Conservation (phyloP, 2,329 filamentous ascomycete species). For the Trichoderma koningiopsis region DNA sequence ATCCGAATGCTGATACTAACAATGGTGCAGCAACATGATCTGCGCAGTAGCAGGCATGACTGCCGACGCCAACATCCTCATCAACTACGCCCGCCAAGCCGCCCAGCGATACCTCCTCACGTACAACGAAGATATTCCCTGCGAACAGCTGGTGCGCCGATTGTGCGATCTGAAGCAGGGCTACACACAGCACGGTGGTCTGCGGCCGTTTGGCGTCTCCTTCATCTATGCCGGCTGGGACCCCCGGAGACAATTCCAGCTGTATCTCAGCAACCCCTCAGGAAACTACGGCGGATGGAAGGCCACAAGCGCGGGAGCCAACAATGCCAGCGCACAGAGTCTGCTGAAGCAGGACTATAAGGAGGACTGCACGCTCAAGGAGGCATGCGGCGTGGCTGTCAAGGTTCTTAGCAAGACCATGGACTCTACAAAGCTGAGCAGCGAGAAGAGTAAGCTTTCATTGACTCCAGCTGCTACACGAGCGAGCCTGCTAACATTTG, state of each 20-base stretch:
- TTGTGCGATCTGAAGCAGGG: slow-evolving; percentile 98
- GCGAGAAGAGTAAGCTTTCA: slow-evolving; percentile 85
- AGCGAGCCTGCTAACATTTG: slow-evolving; percentile 27
- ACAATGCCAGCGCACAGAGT: slow-evolving; percentile 96
- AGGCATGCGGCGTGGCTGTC: slow-evolving; percentile 95
- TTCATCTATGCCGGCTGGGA: slow-evolving; percentile 99
- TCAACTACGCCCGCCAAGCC: slow-evolving; percentile 98
- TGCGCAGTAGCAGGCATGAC: slow-evolving; percentile 99
- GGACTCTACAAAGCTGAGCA: slow-evolving; percentile 98
- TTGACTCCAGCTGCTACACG: background rate
- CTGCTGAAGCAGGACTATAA: slow-evolving; percentile 99
- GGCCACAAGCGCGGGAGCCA: slow-evolving; percentile 94
- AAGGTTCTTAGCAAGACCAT: slow-evolving; percentile 99
- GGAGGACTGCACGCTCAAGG: slow-evolving; percentile 93
- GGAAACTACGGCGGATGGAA: slow-evolving; percentile 99
- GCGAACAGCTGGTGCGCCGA: slow-evolving; percentile 94
- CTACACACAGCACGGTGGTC: slow-evolving; percentile 98
- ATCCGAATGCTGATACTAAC: background rate
- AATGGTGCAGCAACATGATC: slow-evolving; percentile 86
- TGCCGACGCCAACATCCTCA: slow-evolving; percentile 98
- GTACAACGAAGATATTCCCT: slow-evolving; percentile 99
- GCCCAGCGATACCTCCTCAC: slow-evolving; percentile 97
- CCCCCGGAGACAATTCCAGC: slow-evolving; percentile 92
- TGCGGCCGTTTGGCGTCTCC: slow-evolving; percentile 95
- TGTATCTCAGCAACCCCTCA: slow-evolving; percentile 98